phyloP scores from a whole-genome alignment of 148 eudicot species.

The Pouteria glomerata region DNA sequence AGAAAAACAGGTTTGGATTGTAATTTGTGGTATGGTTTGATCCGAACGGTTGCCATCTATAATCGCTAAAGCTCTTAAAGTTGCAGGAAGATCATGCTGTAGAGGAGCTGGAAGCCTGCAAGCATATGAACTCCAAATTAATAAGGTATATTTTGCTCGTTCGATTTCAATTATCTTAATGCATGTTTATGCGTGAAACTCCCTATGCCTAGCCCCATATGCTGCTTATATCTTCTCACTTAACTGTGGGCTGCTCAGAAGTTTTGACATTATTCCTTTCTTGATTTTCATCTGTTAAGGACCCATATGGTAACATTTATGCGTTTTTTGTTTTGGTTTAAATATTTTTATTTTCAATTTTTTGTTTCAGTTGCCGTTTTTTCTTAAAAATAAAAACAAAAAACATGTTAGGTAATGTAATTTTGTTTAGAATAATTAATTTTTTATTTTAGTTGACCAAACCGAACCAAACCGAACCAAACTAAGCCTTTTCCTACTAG shows the following conservation, averaged over 20 bases:
- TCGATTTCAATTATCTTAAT: neutral
- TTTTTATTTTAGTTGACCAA: no score
- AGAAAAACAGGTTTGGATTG: constrained; percentile 17
- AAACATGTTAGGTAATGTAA: no score
- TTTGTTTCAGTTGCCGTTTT: no score
- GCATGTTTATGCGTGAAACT: neutral
- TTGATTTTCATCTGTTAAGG: no score
- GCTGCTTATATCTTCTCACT: neutral
- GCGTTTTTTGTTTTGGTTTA: no score
- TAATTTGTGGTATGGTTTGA: neutral
- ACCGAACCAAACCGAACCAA: no score
- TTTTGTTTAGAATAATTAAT: no score
- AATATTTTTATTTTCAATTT: no score
- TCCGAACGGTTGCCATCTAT: neutral
- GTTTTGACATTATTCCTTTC: no score
- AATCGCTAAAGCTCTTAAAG: neutral
- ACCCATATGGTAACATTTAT: no score
- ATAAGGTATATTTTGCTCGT: constrained; percentile 19
- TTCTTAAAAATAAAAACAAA: no score
- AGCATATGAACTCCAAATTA: constrained; percentile 26
- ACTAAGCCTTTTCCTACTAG: no score
- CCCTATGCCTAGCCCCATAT: neutral
- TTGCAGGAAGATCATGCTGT: constrained; percentile 21
- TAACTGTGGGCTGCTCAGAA: neutral
- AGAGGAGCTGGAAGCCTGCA: constrained; percentile 27